Base-by-base conservation (phyloP, 306 rosid genomes). In the Mimosa pudica region DNA sequence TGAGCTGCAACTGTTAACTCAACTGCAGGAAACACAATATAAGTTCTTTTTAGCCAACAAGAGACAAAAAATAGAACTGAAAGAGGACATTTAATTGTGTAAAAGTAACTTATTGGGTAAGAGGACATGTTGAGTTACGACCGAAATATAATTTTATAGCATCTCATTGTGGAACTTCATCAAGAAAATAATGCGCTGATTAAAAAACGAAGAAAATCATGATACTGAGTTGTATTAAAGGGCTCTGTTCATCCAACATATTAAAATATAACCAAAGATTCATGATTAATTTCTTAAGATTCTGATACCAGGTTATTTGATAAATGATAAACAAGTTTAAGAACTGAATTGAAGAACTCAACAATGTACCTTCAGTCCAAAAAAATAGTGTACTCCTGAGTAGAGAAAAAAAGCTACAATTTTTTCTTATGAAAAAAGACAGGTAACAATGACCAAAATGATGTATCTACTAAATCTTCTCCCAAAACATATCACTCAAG, bases 1-100 rank as follows among this genome's bases (percentile, higher is more conserved):
- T 94, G 97, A 10, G 91, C 95, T 4, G 97, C 95, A 36, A 82
- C 92, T 3, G 85, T 84, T 71, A 83, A 80, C 83, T 94, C 80
- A 77, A 92, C 97, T 85, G 91, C 49, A 14, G 72, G 67, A 48
- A 78, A 73, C 54, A 78, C 60, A 72, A 51, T 10, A 70, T 1
- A 48, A 35, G 14, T 36, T 24, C 18, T 1, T 38, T 38, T 38
- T 38, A 38, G 42, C 42, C 2, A 38, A 38, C 42, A 38, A 38
- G 0, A 38, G 42, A 5, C 3, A 38, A 38, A 38, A 38, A 5
- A 2, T 55, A 55, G 61, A 18, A n/a, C 8, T 8, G 8, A 57
- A 57, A 8, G 63, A 18, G 63, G 33, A 17, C n/a, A 55, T n/a
- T 8, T 17, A 16, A 9, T 9, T 55, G 61, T 7, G 30, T 55